Evolutionary conservation across 192 early-diverging fungal species (phyloP), one percentile per base, ranked within the genome.

Genomic region (Backusella mclennaniae): DNA sequence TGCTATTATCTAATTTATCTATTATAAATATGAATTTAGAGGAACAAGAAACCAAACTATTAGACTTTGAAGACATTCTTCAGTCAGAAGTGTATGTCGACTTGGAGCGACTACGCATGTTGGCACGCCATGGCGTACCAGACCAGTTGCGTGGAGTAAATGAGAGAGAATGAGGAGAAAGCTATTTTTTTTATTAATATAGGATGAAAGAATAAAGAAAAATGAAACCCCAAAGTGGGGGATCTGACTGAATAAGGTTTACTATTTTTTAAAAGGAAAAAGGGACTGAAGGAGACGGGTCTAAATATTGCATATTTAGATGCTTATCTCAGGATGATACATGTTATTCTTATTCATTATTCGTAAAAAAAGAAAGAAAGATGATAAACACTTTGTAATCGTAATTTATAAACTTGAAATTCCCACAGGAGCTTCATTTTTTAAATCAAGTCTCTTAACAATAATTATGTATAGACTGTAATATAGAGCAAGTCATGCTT

Each of bases 31-130:
- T 69, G 67, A 69, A 69, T 69, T 42, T 17, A 3, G 41, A 78
- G 26, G 73, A 80, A 53, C 73, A 75, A 17, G 26, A 66, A 66
- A 44, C 87, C 74, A 66, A 78, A 69, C 83, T 88, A 35, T 85
- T 88, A 73, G 93, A 95, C 67, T 93, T 91, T 81, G 82, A 84
- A 74, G 92, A 95, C 35, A 88, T 94, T 42, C 86, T 94, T 35
- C 89, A 93, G 74, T 88, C 94, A 6, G 94, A 95, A 79, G 91
- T 93, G 21, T 89, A 90, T 80, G 86, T 97, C 76, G 95, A 96
- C 69, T 82, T 96, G 49, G 93, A 95, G 75, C 88, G 88, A 83
- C 86, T 97, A 67, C 83, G 93, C 67, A 85, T 90, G 74, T 87
- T 87, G 67, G 90, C 93, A 3, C 85, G 91, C 49, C 92, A 95